phyloP scores from a whole-genome alignment of 225 moss, liverwort and hornwort genomes.

The Bryum argenteum region DNA sequence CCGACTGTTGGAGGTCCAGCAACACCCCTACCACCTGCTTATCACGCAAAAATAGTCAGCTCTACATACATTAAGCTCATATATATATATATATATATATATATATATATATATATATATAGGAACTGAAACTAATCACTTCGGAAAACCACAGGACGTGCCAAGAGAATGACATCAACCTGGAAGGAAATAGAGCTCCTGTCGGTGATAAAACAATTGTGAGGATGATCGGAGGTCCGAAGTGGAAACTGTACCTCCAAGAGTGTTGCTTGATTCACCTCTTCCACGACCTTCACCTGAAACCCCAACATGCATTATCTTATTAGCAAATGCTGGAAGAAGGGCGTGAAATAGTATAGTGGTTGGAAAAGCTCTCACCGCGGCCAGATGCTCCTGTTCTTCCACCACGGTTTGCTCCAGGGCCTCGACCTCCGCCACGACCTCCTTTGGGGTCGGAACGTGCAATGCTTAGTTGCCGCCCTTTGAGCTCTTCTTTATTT shows the following conservation, averaged over 20 bases:
- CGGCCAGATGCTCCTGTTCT: conserved; percentile 48
- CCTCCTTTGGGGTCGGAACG: conserved; percentile 81
- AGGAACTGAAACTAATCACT: not conserved
- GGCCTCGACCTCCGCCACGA: conserved; percentile 53
- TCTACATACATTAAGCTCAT: not conserved
- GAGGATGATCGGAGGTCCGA: too few relatives aligned
- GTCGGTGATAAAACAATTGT: too few relatives aligned
- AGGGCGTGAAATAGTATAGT: not conserved
- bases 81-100: too few relatives aligned
- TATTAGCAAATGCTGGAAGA: not conserved
- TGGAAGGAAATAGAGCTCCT: not conserved
- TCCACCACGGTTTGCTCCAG: conserved; percentile 51
- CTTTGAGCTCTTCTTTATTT: conserved; percentile 76
- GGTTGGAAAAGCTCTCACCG: conserved; percentile 35
- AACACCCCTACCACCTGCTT: conserved; percentile 46
- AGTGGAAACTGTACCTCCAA: conserved; percentile 43
- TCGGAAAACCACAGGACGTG: not conserved
- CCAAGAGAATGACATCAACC: not conserved
- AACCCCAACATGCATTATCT: conserved; percentile 15
- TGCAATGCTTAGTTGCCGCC: conserved; percentile 72
- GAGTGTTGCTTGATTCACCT: conserved; percentile 37
- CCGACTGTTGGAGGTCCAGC: conserved; percentile 49
- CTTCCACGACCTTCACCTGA: conserved; percentile 51
- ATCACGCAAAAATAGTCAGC: conserved; percentile 27
- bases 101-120: too few relatives aligned